phyloP scores from a whole-genome alignment of 768 basidiomycete species.

The Epithele typhae region DNA sequence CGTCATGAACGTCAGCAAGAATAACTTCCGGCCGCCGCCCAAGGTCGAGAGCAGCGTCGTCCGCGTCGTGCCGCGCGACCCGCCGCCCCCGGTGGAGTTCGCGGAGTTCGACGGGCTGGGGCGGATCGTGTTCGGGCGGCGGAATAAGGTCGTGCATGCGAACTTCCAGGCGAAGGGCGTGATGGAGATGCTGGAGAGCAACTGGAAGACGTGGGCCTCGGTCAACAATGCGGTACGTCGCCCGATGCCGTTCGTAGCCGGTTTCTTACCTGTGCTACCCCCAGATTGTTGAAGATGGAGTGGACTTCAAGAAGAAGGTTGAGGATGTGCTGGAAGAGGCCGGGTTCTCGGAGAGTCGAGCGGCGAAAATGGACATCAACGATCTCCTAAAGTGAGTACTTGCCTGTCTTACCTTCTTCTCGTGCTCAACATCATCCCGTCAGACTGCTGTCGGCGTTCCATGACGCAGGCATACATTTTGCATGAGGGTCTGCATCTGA shows the following conservation, averaged over 20 bases:
- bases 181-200: constrained; percentile 89
- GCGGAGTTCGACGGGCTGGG: constrained; percentile 97
- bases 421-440: neutral
- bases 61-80: constrained; percentile 86
- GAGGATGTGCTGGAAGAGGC: constrained; percentile 71
- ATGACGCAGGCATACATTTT: constrained; percentile 71
- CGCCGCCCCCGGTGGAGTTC: constrained; percentile 92
- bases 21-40: constrained; percentile 95
- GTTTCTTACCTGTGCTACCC: neutral
- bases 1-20: constrained; percentile 93
- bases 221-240: constrained; percentile 65
- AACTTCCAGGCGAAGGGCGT: constrained; percentile 95
- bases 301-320: constrained; percentile 64
- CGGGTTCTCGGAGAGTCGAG: constrained; percentile 71
- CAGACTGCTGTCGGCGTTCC: constrained; percentile 70
- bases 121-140: constrained; percentile 82
- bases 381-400: constrained; percentile 77
- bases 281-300: constrained; percentile 67
- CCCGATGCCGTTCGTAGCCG: too few relatives aligned
- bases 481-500: too few relatives aligned
- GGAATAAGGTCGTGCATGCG: constrained; percentile 87
- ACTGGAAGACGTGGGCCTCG: constrained; percentile 90
- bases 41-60: constrained; percentile 93
- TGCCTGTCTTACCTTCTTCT: neutral
- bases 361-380: constrained; percentile 91